Evolutionary conservation across 2,329 filamentous ascomycete genomes (phyloP), one percentile per base, ranked within the genome.

Genomic region (Fusarium multiceps): DNA sequence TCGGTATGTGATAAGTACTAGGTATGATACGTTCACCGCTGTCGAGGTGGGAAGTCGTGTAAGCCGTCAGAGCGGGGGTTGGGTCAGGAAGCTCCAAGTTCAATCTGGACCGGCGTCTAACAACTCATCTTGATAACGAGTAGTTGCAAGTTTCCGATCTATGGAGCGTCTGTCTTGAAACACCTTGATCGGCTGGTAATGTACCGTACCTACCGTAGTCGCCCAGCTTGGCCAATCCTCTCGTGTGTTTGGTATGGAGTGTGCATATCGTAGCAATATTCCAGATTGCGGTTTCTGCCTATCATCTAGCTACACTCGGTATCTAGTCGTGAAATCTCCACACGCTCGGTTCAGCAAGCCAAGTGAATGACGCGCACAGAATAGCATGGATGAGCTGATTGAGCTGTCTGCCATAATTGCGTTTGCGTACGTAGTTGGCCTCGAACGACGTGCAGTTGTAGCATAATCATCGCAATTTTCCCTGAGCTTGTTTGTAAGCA

Each of bases 1-100:
- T 45, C 32, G 34, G 23, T 59, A 54, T 34, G 25, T 30, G 42
- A 32, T 25, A 28, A 58, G 54, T 37, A 37, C 18, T n/a, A 37
- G n/a, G 34, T 37, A n/a, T n/a, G 34, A n/a, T 37, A 49, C 32
- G 28, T 61, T 74, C 72, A 74, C 72, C 72, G 72, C 72, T 21
- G 16, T 71, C 59, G n/a, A 37, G 47, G 23, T 48, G 56, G 48
- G 59, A n/a, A 53, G 53, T 66, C 34, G 45, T 67, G 41, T 56
- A 28, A 54, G 42, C 27, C 23, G 28, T 45, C 30, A 23, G 37
- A 66, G 50, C 47, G 65, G 61, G 45, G 56, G 45, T 32, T 46
- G 41, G 23, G 28, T 45, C 50, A 51, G 48, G 47, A 42, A 50
- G 27, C 45, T 45, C 59, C 56, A 41, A 63, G 61, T 43, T 59